A percentile compares a stretch with the other conserved stretches of the same genome.
These are phyloP conservation scores for Zymoseptoria pseudotritici DNA, from an alignment of 2,329 filamentous ascomycete species.

Conservation along the genomic window DNA sequence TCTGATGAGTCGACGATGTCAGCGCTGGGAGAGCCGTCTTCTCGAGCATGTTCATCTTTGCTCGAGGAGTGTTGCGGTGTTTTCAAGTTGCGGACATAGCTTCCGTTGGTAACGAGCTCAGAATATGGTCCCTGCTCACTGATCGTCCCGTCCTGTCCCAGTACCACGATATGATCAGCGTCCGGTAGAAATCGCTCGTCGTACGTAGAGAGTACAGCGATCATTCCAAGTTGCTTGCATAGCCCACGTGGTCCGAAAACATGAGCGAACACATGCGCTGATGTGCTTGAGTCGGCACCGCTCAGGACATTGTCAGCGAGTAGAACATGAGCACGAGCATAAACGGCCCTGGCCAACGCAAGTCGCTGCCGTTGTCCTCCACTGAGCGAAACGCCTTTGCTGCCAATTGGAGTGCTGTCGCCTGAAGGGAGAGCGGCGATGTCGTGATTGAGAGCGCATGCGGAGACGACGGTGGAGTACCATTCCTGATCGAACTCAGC, in stretches of 20 bases:
- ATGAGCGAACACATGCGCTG: slow-evolving; percentile 36
- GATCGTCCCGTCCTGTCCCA: slow-evolving; percentile 25
- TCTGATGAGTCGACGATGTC: slow-evolving; percentile 1
- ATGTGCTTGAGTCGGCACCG: slow-evolving; percentile 58
- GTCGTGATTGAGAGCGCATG: slow-evolving; percentile 69
- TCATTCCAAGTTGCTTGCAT: slow-evolving; percentile 32
- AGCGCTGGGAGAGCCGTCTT: neutral
- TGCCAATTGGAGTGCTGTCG: slow-evolving; percentile 72
- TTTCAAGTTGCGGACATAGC: slow-evolving; percentile 8
- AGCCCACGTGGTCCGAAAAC: slow-evolving; percentile 39
- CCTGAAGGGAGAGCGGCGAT: slow-evolving; percentile 69
- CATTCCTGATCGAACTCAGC: slow-evolving; percentile 54
- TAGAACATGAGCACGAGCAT: slow-evolving; percentile 68
- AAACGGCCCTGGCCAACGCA: slow-evolving; percentile 70
- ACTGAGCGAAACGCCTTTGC: slow-evolving; percentile 76
- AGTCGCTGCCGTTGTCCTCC: slow-evolving; percentile 80
- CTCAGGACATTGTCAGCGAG: slow-evolving; percentile 75
- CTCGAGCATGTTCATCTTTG: neutral
- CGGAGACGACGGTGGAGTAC: slow-evolving; percentile 62
- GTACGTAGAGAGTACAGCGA: slow-evolving; percentile 41
- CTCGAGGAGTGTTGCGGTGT: neutral
- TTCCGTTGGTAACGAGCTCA: slow-evolving; percentile 11
- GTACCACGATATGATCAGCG: slow-evolving; percentile 37
- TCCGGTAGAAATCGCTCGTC: slow-evolving; percentile 29
- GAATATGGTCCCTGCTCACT: slow-evolving; percentile 32